phyloP scores from a whole-genome alignment of 1,284 basidiomycete species.

The Vanrija sp. region DNA sequence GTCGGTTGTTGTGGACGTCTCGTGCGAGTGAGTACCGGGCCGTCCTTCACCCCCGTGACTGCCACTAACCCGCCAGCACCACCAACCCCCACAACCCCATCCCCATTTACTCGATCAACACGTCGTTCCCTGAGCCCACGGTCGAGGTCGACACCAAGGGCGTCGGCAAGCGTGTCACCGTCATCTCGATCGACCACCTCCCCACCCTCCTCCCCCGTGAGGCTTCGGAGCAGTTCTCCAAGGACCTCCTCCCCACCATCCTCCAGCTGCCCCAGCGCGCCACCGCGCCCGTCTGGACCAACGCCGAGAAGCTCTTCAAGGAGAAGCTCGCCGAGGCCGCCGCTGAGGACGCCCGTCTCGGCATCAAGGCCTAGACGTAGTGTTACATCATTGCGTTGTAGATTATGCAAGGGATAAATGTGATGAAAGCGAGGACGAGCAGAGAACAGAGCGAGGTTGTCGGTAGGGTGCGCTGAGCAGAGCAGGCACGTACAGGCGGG shows the following conservation, averaged over 20 bases:
- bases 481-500: no score
- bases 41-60: background rate
- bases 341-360: slow-evolving; percentile 41
- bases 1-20: slow-evolving; percentile 90
- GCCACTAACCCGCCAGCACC: slow-evolving; percentile 53
- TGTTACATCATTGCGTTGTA: background rate
- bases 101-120: slow-evolving; percentile 93
- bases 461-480: no score
- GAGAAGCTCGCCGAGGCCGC: slow-evolving; percentile 62
- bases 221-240: slow-evolving; percentile 93
- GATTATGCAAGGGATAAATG: background rate
- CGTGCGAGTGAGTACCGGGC: slow-evolving; percentile 65
- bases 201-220: slow-evolving; percentile 89
- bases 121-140: slow-evolving; percentile 90
- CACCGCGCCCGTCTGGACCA: slow-evolving; percentile 76
- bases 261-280: slow-evolving; percentile 68
- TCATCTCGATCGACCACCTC: slow-evolving; percentile 96
- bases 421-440: no score
- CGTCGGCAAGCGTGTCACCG: slow-evolving; percentile 58
- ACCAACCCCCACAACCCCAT: slow-evolving; percentile 99
- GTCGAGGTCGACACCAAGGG: slow-evolving; percentile 76
- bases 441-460: no score
- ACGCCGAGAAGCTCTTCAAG: slow-evolving; percentile 82
- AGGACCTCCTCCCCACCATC: slow-evolving; percentile 82
- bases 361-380: slow-evolving; percentile 30